Evolutionary conservation across 177 flowering plant species (phyloP), one percentile per base, ranked within the genome.

Genomic region (Vitis hybrid): DNA sequence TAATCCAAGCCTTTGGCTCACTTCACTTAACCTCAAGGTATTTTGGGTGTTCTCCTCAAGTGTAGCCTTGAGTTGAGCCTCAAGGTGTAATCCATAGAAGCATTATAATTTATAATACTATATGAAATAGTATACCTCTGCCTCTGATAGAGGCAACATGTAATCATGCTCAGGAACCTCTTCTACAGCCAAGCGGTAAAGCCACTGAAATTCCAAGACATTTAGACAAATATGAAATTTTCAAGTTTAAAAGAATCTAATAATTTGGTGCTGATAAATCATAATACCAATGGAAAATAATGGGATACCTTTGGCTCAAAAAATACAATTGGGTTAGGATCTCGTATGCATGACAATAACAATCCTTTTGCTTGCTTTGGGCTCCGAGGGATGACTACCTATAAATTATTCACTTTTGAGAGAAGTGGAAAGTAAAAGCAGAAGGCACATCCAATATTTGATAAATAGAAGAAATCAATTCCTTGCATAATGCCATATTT

Each of bases 311-410:
- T 95, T 33, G 99, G 99, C 65, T 95, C 99, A 78, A 93, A 91
- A 76, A 95, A 95, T 67, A 95, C 83, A 68, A 87, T 80, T 12
- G 99, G 99, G 56, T 95, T 95, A 66, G 90, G 91, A 76, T 95
- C 99, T 51, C 99, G 97, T 66, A 95, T 90, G 67, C 86, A 77
- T 57, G 99, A 86, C 74, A 95, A 70, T 53, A 93, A 71, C 71
- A 95, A 76, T 18, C 98, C 99, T 81, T 95, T 95, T 16, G 98
- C 99, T 84, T 95, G 87, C 16, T 58, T 53, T 56, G 99, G 99
- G 72, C 99, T 87, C 65, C 98, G 88, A 67, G 99, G 99, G 52
- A 95, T 87, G 56, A 95, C 99, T 55, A 95, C 99, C 99, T 92
- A 53, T 49, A 51, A 68, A 70, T 67, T 64, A 62, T 75, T 7